phyloP scores from a whole-genome alignment of 139 green algal genomes.

The Chlamydomonas applanata region DNA sequence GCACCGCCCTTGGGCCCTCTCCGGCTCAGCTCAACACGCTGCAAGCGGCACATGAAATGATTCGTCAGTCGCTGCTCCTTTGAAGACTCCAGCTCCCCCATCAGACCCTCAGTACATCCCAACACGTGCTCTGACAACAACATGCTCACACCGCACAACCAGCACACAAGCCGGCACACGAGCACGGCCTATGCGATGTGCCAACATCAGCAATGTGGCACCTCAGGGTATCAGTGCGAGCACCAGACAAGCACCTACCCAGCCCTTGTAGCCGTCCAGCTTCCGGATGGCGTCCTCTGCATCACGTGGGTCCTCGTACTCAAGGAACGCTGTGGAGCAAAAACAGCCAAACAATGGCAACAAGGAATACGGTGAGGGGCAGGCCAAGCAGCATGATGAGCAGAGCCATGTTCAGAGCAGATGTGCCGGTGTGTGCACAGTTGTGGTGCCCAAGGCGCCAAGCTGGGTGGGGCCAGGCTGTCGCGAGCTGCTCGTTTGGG shows the following conservation, averaged over 20 bases:
- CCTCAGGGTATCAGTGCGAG: neutral
- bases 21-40: constrained; percentile 2
- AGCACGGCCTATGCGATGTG: neutral
- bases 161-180: neutral
- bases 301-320: constrained; percentile 55
- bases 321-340: constrained; percentile 38
- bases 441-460: no score
- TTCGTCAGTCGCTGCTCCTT: constrained; percentile 20
- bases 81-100: constrained; percentile 47
- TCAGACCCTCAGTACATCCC: constrained; percentile 50
- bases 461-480: no score
- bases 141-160: neutral
- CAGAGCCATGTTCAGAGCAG: no score
- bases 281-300: constrained; percentile 56
- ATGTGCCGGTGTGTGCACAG: no score
- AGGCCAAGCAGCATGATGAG: no score
- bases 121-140: no score
- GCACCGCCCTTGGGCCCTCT: neutral
- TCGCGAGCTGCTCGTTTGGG: no score
- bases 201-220: neutral
- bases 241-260: constrained; percentile 15
- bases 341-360: no score
- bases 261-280: constrained; percentile 43
- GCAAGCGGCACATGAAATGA: neutral
- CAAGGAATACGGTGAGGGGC: no score